Evolutionary conservation across 805 yeast species (phyloP).

Genomic region (Teunomyces lycoperdinae): DNA sequence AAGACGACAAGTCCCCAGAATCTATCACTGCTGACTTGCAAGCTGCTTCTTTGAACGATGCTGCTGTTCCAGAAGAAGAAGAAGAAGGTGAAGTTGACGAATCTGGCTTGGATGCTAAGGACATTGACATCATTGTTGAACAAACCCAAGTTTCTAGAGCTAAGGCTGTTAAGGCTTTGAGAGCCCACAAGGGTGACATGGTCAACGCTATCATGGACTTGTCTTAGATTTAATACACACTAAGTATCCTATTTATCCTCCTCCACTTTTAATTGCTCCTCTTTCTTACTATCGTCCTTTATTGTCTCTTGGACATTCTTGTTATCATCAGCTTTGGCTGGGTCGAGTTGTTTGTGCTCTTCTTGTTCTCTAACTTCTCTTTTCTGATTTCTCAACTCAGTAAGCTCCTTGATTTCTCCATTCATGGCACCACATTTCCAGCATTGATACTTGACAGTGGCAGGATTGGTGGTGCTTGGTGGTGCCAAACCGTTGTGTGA

Average conservation of each 20-base stretch:
- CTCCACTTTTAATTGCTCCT: not conserved
- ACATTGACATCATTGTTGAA: conserved; percentile 81
- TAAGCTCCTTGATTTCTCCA: conserved; percentile 16
- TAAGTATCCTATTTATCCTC: not conserved
- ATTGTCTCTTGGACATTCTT: not conserved
- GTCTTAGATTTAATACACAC: conserved; percentile 27
- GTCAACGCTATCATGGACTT: conserved; percentile 94
- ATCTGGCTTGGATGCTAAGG: conserved; percentile 77
- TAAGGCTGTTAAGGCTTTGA: conserved; percentile 89
- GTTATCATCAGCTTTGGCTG: not conserved
- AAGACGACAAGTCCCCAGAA: conserved; percentile 63
- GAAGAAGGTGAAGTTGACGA: conserved; percentile 80
- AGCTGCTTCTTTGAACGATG: conserved; percentile 54
- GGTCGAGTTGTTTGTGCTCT: not conserved
- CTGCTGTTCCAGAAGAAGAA: conserved; percentile 46
- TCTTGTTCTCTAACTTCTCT: not conserved
- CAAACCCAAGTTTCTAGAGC: conserved; percentile 88
- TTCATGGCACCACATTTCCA: conserved; percentile 57
- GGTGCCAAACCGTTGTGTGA: conserved; percentile 82
- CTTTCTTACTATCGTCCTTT: not conserved
- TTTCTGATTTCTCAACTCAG: not conserved
- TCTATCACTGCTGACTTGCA: conserved; percentile 81
- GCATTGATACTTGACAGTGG: conserved; percentile 54
- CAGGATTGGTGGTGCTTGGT: conserved; percentile 54
- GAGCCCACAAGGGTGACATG: conserved; percentile 85